A percentile compares a stretch with the other conserved stretches of the same genome.
Evolutionary conservation across 2,329 filamentous ascomycete genomes (phyloP).

Genomic region (Gnomoniopsis smithogilvyi): DNA sequence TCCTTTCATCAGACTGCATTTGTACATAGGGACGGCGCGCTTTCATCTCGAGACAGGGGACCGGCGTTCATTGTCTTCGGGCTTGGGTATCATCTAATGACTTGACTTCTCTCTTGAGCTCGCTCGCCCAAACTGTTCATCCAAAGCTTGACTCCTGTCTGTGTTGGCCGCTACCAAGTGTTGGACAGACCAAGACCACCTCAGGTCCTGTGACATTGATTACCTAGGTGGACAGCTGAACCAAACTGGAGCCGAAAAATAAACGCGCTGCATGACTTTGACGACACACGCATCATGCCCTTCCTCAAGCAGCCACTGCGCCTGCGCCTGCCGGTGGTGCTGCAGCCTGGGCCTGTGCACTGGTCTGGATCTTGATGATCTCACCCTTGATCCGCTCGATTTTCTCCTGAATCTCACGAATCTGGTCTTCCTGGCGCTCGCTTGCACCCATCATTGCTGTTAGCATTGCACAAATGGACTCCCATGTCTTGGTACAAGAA

Average conservation of each 20-base stretch:
- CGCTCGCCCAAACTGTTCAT: not conserved
- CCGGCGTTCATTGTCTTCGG: not conserved
- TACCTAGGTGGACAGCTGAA: too few species aligned
- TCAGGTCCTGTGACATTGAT: too few species aligned
- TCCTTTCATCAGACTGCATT: not conserved
- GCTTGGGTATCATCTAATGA: not conserved
- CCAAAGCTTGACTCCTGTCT: too few species aligned
- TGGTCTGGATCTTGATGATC: conserved; percentile 54
- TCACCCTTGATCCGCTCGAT: conserved; percentile 57
- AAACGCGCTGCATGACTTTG: not conserved
- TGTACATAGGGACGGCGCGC: not conserved
- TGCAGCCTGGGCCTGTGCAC: conserved; percentile 40
- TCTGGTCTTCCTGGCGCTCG: conserved; percentile 43
- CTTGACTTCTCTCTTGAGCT: not conserved
- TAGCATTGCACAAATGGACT: conserved; percentile 12
- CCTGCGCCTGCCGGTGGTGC: conserved; percentile 25
- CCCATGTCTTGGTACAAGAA: too few species aligned
- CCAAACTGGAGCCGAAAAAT: too few species aligned
- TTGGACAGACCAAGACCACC: too few species aligned
- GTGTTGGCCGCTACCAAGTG: not conserved
- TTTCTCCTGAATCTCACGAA: conserved; percentile 54
- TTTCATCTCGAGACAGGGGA: conserved; percentile 17
- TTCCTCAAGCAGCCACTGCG: conserved; percentile 27
- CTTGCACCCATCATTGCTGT: conserved; percentile 23
- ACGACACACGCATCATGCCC: not conserved